Base-by-base conservation (phyloP, 164 flowering plant species). In the Protea cynaroides region DNA sequence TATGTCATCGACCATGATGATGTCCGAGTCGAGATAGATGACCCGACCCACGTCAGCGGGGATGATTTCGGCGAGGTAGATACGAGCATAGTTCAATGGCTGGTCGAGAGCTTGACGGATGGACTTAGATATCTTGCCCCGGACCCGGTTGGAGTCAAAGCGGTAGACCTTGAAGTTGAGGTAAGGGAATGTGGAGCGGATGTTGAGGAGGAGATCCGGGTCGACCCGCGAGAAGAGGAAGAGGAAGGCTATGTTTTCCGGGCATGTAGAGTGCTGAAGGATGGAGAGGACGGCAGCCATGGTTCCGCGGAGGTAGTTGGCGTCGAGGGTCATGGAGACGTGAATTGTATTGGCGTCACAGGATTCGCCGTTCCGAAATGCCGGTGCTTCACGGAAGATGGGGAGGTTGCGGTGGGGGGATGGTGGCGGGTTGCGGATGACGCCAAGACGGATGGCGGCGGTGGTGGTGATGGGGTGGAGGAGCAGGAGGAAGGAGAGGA, bases 81-180 rank as follows among this genome's bases (percentile, higher is more conserved):
- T 82, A 17, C 95, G 76, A 2, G 95, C 95, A 46, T 88, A 86
- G 55, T 88, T 88, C 37, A 88, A 67, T 2, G 95, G 91, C 65
- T 84, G 89, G 59, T 88, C 95, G 13, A 88, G 50, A 0, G 91
- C 91, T 55, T 77, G 86, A 11, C 95, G 74, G 8, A 88, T 79
- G 0, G 95, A 88, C 59, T 72, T 81, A 9, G 94, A 88, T 25
- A 86, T 88, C 67, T 77, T 79, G 12, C 80, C 84, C 12, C 73
- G 72, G 2, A 88, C 84, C 23, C 75, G 69, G 46, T 54, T 70
- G 0, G 83, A 51, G 34, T 86, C 75, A 44, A 88, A 86, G 18
- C 63, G 78, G 65, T 88, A 81, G 1, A 84, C 72, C 50, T 69
- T 74, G 78, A 83, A 83, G 38, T 69, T 78, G 8, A 88, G 84